Conservation (phyloP, 768 basidiomycete species). For the Dendrothele bispora region DNA sequence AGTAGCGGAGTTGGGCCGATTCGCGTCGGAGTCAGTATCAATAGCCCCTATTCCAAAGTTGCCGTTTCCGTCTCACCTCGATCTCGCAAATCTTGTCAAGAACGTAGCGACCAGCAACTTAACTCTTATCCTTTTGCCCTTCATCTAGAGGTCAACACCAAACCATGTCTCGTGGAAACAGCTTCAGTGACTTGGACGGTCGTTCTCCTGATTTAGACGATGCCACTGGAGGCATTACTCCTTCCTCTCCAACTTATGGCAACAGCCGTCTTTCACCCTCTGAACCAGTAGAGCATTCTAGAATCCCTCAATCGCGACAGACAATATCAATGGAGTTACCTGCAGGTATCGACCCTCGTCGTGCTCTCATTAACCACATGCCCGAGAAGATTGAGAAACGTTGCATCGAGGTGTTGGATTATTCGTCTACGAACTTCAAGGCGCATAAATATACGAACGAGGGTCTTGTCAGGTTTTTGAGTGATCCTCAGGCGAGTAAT, state of each 20-base stretch:
- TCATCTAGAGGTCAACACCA: too few species aligned
- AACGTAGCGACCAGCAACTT: too few species aligned
- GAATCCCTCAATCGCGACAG: slow-evolving; percentile 1
- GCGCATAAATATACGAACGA: slow-evolving; percentile 57
- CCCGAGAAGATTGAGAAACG: slow-evolving; percentile 60
- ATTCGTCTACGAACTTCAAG: slow-evolving; percentile 55
- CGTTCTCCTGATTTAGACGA: slow-evolving; percentile 63
- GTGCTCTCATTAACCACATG: slow-evolving; percentile 50
- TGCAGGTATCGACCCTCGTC: slow-evolving; percentile 62
- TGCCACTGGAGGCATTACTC: slow-evolving; percentile 10
- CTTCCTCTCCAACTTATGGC: slow-evolving; percentile 21
- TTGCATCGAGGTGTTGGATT: slow-evolving; percentile 72
- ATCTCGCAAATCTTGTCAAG: too few species aligned
- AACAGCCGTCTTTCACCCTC: slow-evolving; percentile 7
- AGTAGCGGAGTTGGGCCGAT: too few species aligned
- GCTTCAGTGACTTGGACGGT: slow-evolving; percentile 64
- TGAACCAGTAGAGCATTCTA: slow-evolving; percentile 1
- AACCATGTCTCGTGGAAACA: slow-evolving; percentile 74
- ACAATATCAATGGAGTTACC: not conserved
- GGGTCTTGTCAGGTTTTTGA: slow-evolving; percentile 48
- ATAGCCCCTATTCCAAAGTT: too few species aligned
- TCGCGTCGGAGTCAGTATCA: too few species aligned
- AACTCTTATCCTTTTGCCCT: too few species aligned
- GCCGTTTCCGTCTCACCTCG: too few species aligned
- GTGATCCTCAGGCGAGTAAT: slow-evolving; percentile 26